phyloP scores from a whole-genome alignment of 805 yeast species.

The Yamadazyma paraphyllophila region DNA sequence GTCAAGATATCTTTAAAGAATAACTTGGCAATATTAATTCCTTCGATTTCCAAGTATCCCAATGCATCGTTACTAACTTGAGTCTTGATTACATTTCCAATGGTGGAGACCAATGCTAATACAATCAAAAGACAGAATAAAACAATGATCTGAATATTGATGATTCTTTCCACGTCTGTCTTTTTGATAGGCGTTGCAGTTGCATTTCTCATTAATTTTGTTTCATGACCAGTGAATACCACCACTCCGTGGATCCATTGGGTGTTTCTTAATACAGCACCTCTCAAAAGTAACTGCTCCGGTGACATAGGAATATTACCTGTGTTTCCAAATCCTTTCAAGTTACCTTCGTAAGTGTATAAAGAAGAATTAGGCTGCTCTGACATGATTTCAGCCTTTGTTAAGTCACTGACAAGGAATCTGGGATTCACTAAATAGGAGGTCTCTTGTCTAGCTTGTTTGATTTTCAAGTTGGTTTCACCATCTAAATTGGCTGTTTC shows the following conservation, averaged over 20 bases:
- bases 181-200: slow-evolving; percentile 97
- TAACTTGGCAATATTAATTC: slow-evolving; percentile 62
- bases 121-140: slow-evolving; percentile 76
- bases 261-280: slow-evolving; percentile 93
- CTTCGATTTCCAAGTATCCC: slow-evolving; percentile 65
- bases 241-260: slow-evolving; percentile 94
- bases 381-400: slow-evolving; percentile 51
- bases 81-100: slow-evolving; percentile 81
- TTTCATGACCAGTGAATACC: slow-evolving; percentile 96
- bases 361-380: slow-evolving; percentile 94
- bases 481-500: slow-evolving; percentile 98
- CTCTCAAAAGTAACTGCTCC: slow-evolving; percentile 88
- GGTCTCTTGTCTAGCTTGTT: slow-evolving; percentile 83
- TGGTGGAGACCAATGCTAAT: slow-evolving; percentile 74
- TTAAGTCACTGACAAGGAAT: slow-evolving; percentile 39
- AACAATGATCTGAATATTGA: slow-evolving; percentile 87
- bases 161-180: slow-evolving; percentile 94
- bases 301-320: slow-evolving; percentile 70
- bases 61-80: slow-evolving; percentile 51
- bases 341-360: slow-evolving; percentile 92
- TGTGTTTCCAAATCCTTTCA: slow-evolving; percentile 53
- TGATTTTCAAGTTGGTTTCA: slow-evolving; percentile 93
- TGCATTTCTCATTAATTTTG: slow-evolving; percentile 96
- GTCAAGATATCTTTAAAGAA: slow-evolving; percentile 89
- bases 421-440: slow-evolving; percentile 64